Conservation (phyloP, 2,329 filamentous ascomycete species). For the Talaromyces sp. region DNA sequence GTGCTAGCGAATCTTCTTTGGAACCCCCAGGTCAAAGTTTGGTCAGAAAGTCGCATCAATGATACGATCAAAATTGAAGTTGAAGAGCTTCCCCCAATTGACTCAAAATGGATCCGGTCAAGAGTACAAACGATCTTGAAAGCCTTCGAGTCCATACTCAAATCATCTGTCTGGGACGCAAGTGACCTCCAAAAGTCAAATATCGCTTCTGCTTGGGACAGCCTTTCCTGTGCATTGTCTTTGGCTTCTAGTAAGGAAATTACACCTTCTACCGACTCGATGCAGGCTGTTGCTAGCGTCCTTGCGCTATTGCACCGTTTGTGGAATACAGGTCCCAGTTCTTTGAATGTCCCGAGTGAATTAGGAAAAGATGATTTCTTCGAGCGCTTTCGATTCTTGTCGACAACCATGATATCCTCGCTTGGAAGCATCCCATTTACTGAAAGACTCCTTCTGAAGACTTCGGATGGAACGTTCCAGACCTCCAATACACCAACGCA, state of each 20-base stretch:
- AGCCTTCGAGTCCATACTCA: conserved; percentile 58
- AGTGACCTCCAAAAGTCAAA: conserved; percentile 43
- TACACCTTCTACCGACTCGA: conserved; percentile 81
- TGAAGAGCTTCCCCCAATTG: conserved; percentile 80
- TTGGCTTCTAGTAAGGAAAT: conserved; percentile 78
- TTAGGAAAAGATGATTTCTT: conserved; percentile 44
- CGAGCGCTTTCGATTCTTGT: conserved; percentile 55
- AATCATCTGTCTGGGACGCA: conserved; percentile 52
- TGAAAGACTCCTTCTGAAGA: conserved; percentile 53
- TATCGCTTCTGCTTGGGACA: conserved; percentile 63
- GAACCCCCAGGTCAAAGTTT: conserved; percentile 58
- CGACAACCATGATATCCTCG: conserved; percentile 53
- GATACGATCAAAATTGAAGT: conserved; percentile 61
- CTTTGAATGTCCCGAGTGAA: conserved; percentile 35
- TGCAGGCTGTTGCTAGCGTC: conserved; percentile 73
- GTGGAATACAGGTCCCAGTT: conserved; percentile 62
- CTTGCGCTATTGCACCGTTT: conserved; percentile 69
- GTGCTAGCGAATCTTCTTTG: conserved; percentile 72
- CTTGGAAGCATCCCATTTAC: conserved; percentile 55
- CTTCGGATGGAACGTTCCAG: conserved; percentile 59
- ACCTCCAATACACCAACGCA: conserved; percentile 43
- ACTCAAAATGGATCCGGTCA: conserved; percentile 83
- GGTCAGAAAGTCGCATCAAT: conserved; percentile 73
- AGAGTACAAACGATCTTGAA: conserved; percentile 69
- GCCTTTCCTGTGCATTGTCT: conserved; percentile 63